A percentile compares a stretch with the other conserved stretches of the same genome.
Evolutionary conservation across 140 eudicot species (phyloP).

Genomic region (Bidens hawaiensis): DNA sequence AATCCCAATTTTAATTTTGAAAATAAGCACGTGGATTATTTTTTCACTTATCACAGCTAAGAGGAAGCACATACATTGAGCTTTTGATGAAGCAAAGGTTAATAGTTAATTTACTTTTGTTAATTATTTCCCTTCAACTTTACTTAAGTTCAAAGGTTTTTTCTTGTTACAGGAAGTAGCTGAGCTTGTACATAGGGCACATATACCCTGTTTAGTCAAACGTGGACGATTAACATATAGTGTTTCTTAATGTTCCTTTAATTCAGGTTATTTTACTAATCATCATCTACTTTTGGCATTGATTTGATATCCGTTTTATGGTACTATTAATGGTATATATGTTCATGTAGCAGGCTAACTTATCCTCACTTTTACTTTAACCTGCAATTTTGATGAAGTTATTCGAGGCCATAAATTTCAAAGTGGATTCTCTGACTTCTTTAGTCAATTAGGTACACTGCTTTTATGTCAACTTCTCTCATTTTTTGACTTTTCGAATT

Average conservation of each 20-base stretch:
- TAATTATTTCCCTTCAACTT: background rate
- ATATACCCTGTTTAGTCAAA: slow-evolving; percentile 76
- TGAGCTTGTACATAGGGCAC: slow-evolving; percentile 75
- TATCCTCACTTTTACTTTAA: slow-evolving; percentile 64
- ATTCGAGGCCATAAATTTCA: slow-evolving; percentile 45
- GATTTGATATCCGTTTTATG: background rate
- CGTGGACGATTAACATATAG: slow-evolving; percentile 71
- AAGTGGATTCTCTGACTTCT: slow-evolving; percentile 51
- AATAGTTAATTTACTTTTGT: background rate
- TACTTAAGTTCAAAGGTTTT: background rate
- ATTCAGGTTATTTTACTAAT: slow-evolving; percentile 54
- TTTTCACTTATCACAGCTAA: slow-evolving; percentile 43
- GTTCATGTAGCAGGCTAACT: slow-evolving; percentile 55
- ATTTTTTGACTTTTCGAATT: background rate
- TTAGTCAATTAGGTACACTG: slow-evolving; percentile 65
- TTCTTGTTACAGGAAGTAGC: slow-evolving; percentile 54
- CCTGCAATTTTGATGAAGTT: slow-evolving; percentile 60
- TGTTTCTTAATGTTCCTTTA: slow-evolving; percentile 71
- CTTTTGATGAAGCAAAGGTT: slow-evolving; percentile 81
- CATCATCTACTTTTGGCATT: background rate
- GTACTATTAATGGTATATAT: background rate
- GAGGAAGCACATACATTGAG: slow-evolving; percentile 49
- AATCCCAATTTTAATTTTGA: slow-evolving; percentile 25
- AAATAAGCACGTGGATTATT: slow-evolving; percentile 16
- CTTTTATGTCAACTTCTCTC: background rate